A percentile compares a stretch with the other conserved stretches of the same genome.
Conservation (phyloP, 139 green algal species). For the Haematococcus lacustris region DNA sequence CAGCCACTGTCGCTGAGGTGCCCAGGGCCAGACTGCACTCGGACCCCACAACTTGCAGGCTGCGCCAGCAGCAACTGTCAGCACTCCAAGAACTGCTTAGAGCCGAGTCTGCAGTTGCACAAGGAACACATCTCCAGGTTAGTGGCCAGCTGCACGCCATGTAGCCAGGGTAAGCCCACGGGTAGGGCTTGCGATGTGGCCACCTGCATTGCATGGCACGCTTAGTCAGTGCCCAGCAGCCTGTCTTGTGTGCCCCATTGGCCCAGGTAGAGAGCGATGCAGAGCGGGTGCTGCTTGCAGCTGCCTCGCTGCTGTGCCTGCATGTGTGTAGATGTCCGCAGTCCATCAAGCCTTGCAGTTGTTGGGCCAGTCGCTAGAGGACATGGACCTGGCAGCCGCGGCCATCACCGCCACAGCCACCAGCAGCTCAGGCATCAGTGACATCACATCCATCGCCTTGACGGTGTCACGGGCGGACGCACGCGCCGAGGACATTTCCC, state of each 20-base stretch:
- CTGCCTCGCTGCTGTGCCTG: not conserved
- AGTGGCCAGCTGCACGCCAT: not conserved
- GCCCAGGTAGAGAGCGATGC: not conserved
- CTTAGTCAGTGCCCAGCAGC: not conserved
- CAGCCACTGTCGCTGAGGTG: not conserved
- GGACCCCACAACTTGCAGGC: conserved; percentile 6
- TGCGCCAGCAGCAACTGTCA: conserved; percentile 37
- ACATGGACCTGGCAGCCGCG: conserved; percentile 20
- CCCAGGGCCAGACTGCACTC: too few species aligned
- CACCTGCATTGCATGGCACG: too few species aligned
- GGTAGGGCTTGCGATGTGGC: not conserved
- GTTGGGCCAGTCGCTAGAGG: conserved; percentile 23
- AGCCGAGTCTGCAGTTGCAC: conserved; percentile 14
- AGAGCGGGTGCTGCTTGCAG: not conserved
- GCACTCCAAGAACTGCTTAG: conserved; percentile 32
- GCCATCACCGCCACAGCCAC: conserved; percentile 2
- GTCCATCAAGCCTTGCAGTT: conserved; percentile 26
- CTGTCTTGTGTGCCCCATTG: not conserved
- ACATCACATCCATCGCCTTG: conserved; percentile 11
- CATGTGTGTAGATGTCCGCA: conserved; percentile 3
- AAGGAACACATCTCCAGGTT: conserved; percentile 20
- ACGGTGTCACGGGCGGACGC: conserved; percentile 27
- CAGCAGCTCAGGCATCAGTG: not conserved
- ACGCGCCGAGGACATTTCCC: conserved; percentile 32
- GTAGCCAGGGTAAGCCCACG: not conserved